Evolutionary conservation across 1,139 yeast species (phyloP).

Genomic region (Protomyces inundatus): DNA sequence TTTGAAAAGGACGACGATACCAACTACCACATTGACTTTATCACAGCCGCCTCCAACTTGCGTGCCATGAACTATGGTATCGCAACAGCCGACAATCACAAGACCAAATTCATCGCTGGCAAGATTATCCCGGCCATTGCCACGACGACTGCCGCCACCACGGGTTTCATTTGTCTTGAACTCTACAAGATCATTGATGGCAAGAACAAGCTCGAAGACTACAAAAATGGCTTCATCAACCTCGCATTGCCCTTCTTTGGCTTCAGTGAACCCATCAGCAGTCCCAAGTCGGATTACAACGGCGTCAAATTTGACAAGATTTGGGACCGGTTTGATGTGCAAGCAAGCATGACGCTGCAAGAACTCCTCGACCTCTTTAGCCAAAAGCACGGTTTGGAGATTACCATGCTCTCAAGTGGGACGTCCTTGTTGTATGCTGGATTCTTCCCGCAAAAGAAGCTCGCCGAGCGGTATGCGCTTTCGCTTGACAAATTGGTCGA

Average conservation of each 20-base stretch:
- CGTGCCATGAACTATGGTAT: constrained; percentile 89
- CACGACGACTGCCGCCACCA: constrained; percentile 92
- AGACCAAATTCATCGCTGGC: constrained; percentile 71
- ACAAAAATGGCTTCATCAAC: constrained; percentile 89
- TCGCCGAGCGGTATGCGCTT: constrained; percentile 66
- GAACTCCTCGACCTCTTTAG: constrained; percentile 72
- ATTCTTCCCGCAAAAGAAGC: constrained; percentile 86
- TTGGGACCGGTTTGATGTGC: constrained; percentile 88
- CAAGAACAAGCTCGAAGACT: constrained; percentile 67
- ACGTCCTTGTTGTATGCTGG: constrained; percentile 86
- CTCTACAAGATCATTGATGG: constrained; percentile 79
- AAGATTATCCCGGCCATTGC: constrained; percentile 77
- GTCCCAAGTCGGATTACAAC: constrained; percentile 76
- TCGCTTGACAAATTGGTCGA: constrained; percentile 71
- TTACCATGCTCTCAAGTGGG: constrained; percentile 88
- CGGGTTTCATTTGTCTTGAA: constrained; percentile 90
- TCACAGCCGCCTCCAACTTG: constrained; percentile 93
- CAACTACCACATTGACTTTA: constrained; percentile 93
- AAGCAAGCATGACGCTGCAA: constrained; percentile 72
- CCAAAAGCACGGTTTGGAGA: constrained; percentile 73
- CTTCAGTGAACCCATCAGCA: constrained; percentile 89
- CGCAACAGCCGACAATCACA: constrained; percentile 60
- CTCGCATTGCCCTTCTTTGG: constrained; percentile 95
- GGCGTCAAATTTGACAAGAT: constrained; percentile 75
- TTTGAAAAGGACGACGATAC: constrained; percentile 97